These are phyloP conservation scores for Pyrus hybrid DNA, from an alignment of 331 rosid genomes.

Conservation along the genomic window DNA sequence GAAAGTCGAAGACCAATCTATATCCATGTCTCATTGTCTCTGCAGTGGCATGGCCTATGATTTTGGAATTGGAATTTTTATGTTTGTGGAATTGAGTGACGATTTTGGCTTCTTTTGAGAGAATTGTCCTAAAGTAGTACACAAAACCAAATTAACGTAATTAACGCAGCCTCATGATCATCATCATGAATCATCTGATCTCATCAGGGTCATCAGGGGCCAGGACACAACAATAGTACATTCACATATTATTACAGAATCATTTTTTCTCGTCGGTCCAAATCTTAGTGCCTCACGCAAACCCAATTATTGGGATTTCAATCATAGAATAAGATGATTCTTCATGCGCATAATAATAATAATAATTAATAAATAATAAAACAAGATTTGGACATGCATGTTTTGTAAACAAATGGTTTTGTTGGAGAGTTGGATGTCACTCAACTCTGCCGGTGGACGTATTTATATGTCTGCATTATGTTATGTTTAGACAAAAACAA, in stretches of 20 bases:
- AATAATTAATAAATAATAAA: background rate
- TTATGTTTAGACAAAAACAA: background rate
- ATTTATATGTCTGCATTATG: slow-evolving; percentile 14
- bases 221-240: slow-evolving; percentile 4
- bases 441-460: slow-evolving; percentile 29
- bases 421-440: slow-evolving; percentile 49
- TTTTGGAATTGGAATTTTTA: slow-evolving; percentile 12
- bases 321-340: background rate
- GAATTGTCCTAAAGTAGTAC: slow-evolving; percentile 1
- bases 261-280: slow-evolving; percentile 4
- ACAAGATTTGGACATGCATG: slow-evolving; percentile 1
- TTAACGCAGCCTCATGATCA: background rate
- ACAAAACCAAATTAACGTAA: background rate
- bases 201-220: background rate
- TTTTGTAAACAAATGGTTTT: background rate
- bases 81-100: slow-evolving; percentile 22
- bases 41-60: background rate
- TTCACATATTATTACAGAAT: slow-evolving; percentile 25
- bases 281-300: background rate
- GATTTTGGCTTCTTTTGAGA: slow-evolving; percentile 35
- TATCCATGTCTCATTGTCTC: background rate
- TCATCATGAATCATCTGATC: background rate
- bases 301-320: slow-evolving; percentile 7
- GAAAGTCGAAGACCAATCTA: slow-evolving; percentile 1
- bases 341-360: slow-evolving; percentile 1